Percentiles rank a stretch among this genome's conserved stretches.
Evolutionary conservation across 1,284 basidiomycete species (phyloP).

Genomic region (Caloboletus inedulis): DNA sequence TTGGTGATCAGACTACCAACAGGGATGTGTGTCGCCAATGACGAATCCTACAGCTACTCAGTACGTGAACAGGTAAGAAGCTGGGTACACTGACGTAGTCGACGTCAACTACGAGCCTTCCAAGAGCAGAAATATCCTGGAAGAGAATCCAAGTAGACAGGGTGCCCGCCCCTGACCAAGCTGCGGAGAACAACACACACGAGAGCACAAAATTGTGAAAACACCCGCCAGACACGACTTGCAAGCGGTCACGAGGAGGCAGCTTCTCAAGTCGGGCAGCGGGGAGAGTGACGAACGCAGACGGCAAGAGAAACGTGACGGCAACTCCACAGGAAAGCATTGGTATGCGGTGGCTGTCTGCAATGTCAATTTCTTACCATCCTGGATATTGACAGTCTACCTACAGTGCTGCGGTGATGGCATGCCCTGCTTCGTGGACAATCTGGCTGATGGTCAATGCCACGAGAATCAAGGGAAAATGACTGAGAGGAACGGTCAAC

Average conservation of each 20-base stretch:
- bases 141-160: conserved; percentile 43
- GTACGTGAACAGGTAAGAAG: not conserved
- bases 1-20: conserved; percentile 52
- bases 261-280: conserved; percentile 40
- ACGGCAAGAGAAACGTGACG: conserved; percentile 56
- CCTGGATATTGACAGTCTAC: conserved; percentile 22
- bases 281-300: conserved; percentile 67
- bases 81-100: conserved; percentile 40
- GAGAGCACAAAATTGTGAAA: conserved; percentile 64
- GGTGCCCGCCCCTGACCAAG: conserved; percentile 30
- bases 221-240: conserved; percentile 63
- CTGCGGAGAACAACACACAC: conserved; percentile 36
- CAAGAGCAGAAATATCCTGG: conserved; percentile 45
- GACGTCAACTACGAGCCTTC: conserved; percentile 50
- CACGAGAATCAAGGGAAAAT: conserved; percentile 59
- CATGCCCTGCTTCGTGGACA: conserved; percentile 71
- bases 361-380: conserved; percentile 2
- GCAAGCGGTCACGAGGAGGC: conserved; percentile 42
- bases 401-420: conserved; percentile 62
- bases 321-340: conserved; percentile 56
- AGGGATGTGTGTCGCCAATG: conserved; percentile 49
- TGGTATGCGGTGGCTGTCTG: conserved; percentile 41
- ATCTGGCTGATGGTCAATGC: conserved; percentile 57
- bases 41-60: conserved; percentile 47
- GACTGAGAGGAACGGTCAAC: conserved; percentile 63